Evolutionary conservation across 2,329 filamentous ascomycete genomes (phyloP).

Genomic region (Microsporum ferrugineum): DNA sequence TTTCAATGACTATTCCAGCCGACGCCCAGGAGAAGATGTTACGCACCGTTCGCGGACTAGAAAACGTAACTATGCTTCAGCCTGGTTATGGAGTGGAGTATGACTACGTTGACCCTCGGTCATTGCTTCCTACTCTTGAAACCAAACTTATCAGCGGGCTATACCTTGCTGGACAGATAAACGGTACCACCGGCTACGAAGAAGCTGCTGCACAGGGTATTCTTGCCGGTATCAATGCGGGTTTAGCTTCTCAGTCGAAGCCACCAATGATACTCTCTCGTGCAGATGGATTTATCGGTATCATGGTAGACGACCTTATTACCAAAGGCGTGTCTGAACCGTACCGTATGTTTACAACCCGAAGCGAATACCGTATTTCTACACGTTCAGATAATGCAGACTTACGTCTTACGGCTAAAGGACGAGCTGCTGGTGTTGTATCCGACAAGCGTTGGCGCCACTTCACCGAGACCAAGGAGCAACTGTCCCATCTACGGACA

Average conservation of each 20-base stretch:
- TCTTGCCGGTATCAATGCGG: conserved; percentile 86
- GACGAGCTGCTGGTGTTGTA: conserved; percentile 64
- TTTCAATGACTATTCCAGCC: conserved; percentile 90
- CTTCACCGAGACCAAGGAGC: conserved; percentile 53
- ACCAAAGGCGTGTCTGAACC: conserved; percentile 95
- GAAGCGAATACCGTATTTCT: conserved; percentile 90
- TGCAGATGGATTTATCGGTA: conserved; percentile 88
- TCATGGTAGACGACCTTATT: conserved; percentile 96
- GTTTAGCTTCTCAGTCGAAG: conserved; percentile 59
- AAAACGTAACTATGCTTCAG: conserved; percentile 83
- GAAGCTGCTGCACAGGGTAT: conserved; percentile 92
- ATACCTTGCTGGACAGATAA: conserved; percentile 92
- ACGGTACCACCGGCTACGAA: conserved; percentile 96
- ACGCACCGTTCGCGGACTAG: conserved; percentile 76
- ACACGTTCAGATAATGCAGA: conserved; percentile 92
- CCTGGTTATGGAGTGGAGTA: conserved; percentile 97
- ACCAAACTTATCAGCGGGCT: conserved; percentile 84
- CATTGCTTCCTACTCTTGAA: conserved; percentile 77
- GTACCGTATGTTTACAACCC: conserved; percentile 95
- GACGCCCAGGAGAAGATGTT: conserved; percentile 76
- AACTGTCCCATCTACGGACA: conserved; percentile 55
- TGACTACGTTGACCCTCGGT: conserved; percentile 91
- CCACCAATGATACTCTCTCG: conserved; percentile 58
- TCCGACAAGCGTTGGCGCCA: conserved; percentile 63
- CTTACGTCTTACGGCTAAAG: conserved; percentile 66